phyloP scores from a whole-genome alignment of 805 yeast genomes.

The Maudiozyma serrabonitensis region DNA sequence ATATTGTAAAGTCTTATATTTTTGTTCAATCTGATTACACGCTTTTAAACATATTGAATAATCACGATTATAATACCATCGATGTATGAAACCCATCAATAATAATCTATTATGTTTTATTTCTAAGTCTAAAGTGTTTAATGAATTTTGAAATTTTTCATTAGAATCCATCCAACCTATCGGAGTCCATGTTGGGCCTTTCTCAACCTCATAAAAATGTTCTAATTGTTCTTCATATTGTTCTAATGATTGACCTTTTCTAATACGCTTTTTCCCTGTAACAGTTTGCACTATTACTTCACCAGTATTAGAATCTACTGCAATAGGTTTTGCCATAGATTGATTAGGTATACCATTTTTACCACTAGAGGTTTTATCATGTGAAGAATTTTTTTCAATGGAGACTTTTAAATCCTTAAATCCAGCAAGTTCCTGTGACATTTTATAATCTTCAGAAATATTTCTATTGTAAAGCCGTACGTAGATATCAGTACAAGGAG shows the following conservation, averaged over 20 bases:
- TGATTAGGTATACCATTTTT: slow-evolving; percentile 6
- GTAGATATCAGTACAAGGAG: no score
- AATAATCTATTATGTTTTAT: slow-evolving; percentile 47
- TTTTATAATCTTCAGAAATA: background rate
- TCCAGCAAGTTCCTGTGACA: background rate
- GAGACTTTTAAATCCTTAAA: background rate
- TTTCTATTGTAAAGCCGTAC: no score
- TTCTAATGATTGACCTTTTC: slow-evolving; percentile 67
- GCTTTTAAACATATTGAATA: slow-evolving; percentile 43
- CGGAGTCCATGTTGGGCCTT: slow-evolving; percentile 52
- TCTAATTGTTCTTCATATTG: slow-evolving; percentile 44
- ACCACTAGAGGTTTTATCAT: background rate
- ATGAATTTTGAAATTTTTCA: slow-evolving; percentile 7
- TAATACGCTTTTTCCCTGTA: slow-evolving; percentile 37
- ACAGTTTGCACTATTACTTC: slow-evolving; percentile 37
- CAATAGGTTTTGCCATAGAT: slow-evolving; percentile 19
- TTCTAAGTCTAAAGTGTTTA: slow-evolving; percentile 18
- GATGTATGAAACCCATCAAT: slow-evolving; percentile 51
- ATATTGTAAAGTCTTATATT: slow-evolving; percentile 11
- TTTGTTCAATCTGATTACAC: slow-evolving; percentile 30
- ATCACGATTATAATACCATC: slow-evolving; percentile 46
- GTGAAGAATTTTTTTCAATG: no score
- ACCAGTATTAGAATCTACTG: slow-evolving; percentile 27
- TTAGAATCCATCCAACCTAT: slow-evolving; percentile 18
- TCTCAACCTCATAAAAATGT: slow-evolving; percentile 34